These are phyloP conservation scores for Paramecium primaurelia DNA, from an alignment of 73 alveolate species.

Conservation along the genomic window DNA sequence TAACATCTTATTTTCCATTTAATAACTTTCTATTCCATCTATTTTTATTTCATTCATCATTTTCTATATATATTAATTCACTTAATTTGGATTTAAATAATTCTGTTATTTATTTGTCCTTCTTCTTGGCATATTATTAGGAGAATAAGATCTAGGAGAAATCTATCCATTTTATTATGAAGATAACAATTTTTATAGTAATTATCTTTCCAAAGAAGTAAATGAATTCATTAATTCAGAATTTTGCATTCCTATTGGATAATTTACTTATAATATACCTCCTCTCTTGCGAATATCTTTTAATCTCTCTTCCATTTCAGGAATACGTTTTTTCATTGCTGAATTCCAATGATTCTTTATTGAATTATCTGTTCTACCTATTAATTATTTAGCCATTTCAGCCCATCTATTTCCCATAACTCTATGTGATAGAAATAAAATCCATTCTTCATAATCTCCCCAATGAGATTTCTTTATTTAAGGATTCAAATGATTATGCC, in stretches of 20 bases:
- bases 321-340: slow-evolving; percentile 76
- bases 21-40: slow-evolving; percentile 15
- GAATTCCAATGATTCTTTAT: slow-evolving; percentile 95
- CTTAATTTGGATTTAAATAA: slow-evolving; percentile 29
- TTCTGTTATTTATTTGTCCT: slow-evolving; percentile 20
- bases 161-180: not conserved
- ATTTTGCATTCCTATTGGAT: slow-evolving; percentile 89
- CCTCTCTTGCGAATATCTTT: slow-evolving; percentile 51
- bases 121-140: slow-evolving; percentile 32
- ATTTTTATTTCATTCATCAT: slow-evolving; percentile 39
- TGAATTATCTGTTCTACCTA: slow-evolving; percentile 92
- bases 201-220: not conserved
- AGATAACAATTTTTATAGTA: not conserved
- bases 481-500: slow-evolving; percentile 99
- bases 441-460: slow-evolving; percentile 97
- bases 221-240: slow-evolving; percentile 29
- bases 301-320: slow-evolving; percentile 42
- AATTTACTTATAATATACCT: not conserved
- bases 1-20: slow-evolving; percentile 7
- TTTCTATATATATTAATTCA: not conserved
- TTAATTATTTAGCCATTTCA: slow-evolving; percentile 82
- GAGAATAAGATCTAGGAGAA: slow-evolving; percentile 44
- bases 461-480: slow-evolving; percentile 92
- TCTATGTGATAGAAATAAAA: slow-evolving; percentile 88
- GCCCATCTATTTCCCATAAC: slow-evolving; percentile 94